Base-by-base conservation (phyloP, 1,139 yeast genomes). In the Hyphopichia fennica region DNA sequence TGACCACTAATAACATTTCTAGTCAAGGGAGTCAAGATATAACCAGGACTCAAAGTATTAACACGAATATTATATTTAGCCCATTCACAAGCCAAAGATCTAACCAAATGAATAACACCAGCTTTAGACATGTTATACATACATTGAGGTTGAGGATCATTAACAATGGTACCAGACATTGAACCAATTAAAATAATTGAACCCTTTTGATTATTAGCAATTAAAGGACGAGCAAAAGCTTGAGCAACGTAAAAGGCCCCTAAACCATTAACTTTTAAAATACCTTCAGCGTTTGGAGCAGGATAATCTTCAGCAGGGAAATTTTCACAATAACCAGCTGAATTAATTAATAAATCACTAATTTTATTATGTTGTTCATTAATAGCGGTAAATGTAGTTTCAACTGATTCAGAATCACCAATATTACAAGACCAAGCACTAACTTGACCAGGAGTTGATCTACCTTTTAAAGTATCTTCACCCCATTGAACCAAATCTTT, bases 291-390 rank as follows among this genome's bases (percentile, higher is more conserved):
- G 55, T 82, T 83, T 41, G 65, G 59, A 31, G 88, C 79, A 16
- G 93, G 91, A 65, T 86, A 87, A 40, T 84, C 87, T 54, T 83
- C 80, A 23, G 95, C 95, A 2, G 88, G 79, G 65, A 75, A 79
- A 67, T 84, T 85, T 61, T 85, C 90, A 60, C 89, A 83, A 69
- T 83, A 87, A n/a, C 95, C 95, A 11, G 95, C 95, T 39, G 89
- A 75, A 67, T 87, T 86, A 47, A 87, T 75, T 54, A 87, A 74
- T 47, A 85, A 68, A 54, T 82, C 80, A 32, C 89, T 81, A 39
- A 83, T 72, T 48, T 75, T 75, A 39, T 75, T 79, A 61, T 84
- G 88, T 53, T 77, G 82, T 38, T 66, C 67, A 52, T 73, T 70
- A 58, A 87, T 77, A 32, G 69, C 64, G 18, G 63, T 62, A 46